Base-by-base conservation (phyloP, 257 asterid species). In the Echium plantagineum region DNA sequence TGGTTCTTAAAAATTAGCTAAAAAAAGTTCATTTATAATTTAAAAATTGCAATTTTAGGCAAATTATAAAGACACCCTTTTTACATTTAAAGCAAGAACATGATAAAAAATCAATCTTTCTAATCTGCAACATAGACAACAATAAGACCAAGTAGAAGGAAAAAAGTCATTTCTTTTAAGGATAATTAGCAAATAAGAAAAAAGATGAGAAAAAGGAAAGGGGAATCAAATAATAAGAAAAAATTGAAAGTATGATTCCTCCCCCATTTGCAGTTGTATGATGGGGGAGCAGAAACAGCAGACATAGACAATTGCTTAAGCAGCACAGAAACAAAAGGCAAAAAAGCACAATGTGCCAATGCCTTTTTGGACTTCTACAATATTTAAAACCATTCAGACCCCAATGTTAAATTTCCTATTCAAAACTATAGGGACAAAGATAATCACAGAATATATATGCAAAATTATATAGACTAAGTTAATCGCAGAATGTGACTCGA, bases 271-370 rank as follows among this genome's bases (percentile, higher is more conserved):
- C 75, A 81, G 90, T 64, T 72, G 65, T 73, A 69, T 72, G 91
- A 78, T 74, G 79, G 78, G 94, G 83, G 81, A 67, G 68, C 65
- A 72, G 80, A 52, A 61, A 72, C 73, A 77, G 73, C 77, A 85
- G 95, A 85, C 98, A 85, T 72, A 74, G 86, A 84, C 96, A 83
- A 77, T 78, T 78, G 94, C 86, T 79, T 73, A 71, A 81, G 80
- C 75, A 73, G 74, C 78, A 77, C 79, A 80, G 84, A 77, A 80
- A 73, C 83, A 76, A 81, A 80, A 83, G 90, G 82, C 84, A 59
- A 74, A 83, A 78, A 79, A 81, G 69, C 78, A 84, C 86, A 86
- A 72, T 77, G 80, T 73, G 83, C 66, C 64, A 69, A 72, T 78
- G 84, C 81, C 77, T 83, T 82, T 82, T 86, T 88, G 81, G 87